Evolutionary conservation across 768 basidiomycete species (phyloP).

Genomic region (Boletus eberwhitei): DNA sequence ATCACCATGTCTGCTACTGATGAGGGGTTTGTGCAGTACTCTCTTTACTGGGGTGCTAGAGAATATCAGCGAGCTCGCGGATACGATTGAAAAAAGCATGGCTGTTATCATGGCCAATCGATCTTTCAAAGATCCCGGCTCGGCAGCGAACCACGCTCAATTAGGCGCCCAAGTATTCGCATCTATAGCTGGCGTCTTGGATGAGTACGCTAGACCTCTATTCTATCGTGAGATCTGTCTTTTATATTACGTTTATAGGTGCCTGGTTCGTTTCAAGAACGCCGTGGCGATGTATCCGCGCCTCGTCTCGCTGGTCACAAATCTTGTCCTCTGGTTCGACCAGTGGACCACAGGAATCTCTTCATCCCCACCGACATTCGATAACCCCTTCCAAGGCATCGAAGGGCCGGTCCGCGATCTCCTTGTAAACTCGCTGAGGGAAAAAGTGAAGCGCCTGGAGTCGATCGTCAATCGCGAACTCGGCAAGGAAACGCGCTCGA

Average conservation of each 20-base stretch:
- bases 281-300: conserved; percentile 45
- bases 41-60: conserved; percentile 46
- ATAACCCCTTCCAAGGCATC: conserved; percentile 38
- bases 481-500: conserved; percentile 29
- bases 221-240: conserved; percentile 17
- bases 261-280: conserved; percentile 57
- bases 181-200: conserved; percentile 45
- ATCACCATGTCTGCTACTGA: conserved; percentile 6
- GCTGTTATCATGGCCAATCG: conserved; percentile 24
- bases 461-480: conserved; percentile 53
- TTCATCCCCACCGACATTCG: conserved; percentile 39
- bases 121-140: conserved; percentile 33
- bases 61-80: conserved; percentile 42
- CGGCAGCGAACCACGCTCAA: conserved; percentile 10
- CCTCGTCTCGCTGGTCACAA: conserved; percentile 39
- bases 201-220: conserved; percentile 41
- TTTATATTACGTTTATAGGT: conserved; percentile 34
- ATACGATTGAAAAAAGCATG: conserved; percentile 42
- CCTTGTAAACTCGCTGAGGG: conserved; percentile 30
- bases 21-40: conserved; percentile 28
- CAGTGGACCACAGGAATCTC: conserved; percentile 45
- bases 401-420: conserved; percentile 35
- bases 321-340: conserved; percentile 44
- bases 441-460: conserved; percentile 31
- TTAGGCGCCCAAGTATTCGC: conserved; percentile 43